Conservation (phyloP, 75 land plant species). For the Selaginella tamariscina region DNA sequence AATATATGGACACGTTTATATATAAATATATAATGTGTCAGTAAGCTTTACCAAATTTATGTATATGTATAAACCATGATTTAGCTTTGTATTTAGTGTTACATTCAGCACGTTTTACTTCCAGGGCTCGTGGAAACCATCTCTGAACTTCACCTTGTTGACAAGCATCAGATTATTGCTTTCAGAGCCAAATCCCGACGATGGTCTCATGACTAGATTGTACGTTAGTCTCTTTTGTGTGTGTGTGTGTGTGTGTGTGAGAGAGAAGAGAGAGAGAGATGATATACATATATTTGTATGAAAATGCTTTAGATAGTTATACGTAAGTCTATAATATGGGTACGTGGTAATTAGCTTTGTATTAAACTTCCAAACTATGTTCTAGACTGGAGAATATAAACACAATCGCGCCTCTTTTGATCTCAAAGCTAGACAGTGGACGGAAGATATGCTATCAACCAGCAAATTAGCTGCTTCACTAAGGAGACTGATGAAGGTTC, state of each 20-base stretch:
- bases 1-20: neutral
- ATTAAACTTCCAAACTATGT: constrained; percentile 15
- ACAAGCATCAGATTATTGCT: constrained; percentile 73
- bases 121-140: constrained; percentile 89
- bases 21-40: neutral
- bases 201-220: constrained; percentile 85
- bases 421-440: constrained; percentile 57
- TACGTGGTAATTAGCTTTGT: constrained; percentile 10
- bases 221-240: constrained; percentile 31
- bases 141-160: constrained; percentile 67
- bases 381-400: constrained; percentile 57
- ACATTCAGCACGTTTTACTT: neutral
- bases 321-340: neutral
- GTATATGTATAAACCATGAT: no score
- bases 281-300: constrained; percentile 12
- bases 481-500: neutral
- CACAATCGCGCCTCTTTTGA: constrained; percentile 68
- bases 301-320: neutral
- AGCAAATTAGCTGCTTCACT: constrained; percentile 1
- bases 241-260: no score
- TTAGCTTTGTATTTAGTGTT: no score
- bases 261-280: constrained; percentile 1
- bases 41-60: neutral
- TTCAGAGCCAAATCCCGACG: constrained; percentile 88
- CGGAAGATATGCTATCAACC: constrained; percentile 54